phyloP scores from a whole-genome alignment of 1,139 yeast species.

The Saccharomyces hybrid region DNA sequence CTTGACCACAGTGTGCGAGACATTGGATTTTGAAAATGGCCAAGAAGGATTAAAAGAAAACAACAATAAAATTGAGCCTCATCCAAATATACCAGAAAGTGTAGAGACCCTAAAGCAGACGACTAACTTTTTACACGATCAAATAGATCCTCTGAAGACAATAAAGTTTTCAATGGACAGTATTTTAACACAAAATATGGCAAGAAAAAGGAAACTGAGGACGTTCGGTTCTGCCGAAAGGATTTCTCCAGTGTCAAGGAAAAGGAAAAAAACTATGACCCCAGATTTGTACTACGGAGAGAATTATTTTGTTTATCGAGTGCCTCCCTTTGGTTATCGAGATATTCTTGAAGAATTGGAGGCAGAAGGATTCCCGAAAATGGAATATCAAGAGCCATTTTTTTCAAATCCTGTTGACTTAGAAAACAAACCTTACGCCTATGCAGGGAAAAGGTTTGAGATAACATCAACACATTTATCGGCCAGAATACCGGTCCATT shows the following conservation, averaged over 20 bases:
- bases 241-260: neutral
- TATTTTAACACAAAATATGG: constrained; percentile 20
- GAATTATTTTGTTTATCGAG: constrained; percentile 9
- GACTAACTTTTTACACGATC: constrained; percentile 4
- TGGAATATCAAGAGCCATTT: constrained; percentile 56
- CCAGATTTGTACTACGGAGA: neutral
- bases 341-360: constrained; percentile 34
- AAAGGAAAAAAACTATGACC: neutral
- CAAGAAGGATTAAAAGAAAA: neutral
- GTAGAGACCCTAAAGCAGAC: constrained; percentile 17
- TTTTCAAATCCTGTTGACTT: constrained; percentile 48
- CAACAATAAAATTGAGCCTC: neutral
- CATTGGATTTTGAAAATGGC: constrained; percentile 4
- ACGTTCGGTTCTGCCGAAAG: neutral
- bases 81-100: neutral
- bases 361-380: constrained; percentile 40
- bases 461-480: constrained; percentile 27
- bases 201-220: constrained; percentile 8
- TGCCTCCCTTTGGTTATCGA: constrained; percentile 8
- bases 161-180: constrained; percentile 14
- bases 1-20: neutral
- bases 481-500: constrained; percentile 22
- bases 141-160: neutral
- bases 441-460: constrained; percentile 58
- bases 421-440: constrained; percentile 48